Conservation (phyloP, 345 rosid genomes). For the Syzygium grande region DNA sequence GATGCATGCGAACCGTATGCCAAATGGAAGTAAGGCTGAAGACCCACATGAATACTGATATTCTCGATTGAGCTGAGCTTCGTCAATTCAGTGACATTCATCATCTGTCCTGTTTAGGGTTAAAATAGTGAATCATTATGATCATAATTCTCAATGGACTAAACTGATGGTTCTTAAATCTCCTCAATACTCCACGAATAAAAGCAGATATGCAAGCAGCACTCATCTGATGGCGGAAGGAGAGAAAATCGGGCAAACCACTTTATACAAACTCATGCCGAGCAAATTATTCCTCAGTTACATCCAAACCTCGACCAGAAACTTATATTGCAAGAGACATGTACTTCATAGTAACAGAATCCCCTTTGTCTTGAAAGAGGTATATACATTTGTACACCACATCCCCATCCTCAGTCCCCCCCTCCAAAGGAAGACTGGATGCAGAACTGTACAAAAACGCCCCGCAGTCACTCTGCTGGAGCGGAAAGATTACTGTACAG, state of each 20-base stretch:
- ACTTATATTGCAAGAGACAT: neutral
- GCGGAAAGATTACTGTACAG: neutral
- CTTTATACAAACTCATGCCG: neutral
- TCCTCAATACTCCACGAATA: neutral
- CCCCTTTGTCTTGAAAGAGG: neutral
- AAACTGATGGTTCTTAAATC: neutral
- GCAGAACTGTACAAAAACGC: slow-evolving; percentile 20
- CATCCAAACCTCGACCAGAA: neutral
- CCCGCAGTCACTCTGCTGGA: slow-evolving; percentile 7
- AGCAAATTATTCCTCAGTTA: neutral
- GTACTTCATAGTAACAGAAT: neutral
- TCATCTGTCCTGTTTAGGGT: neutral
- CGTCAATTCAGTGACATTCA: neutral
- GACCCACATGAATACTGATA: neutral
- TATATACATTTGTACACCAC: slow-evolving; percentile 10
- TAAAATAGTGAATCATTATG: neutral
- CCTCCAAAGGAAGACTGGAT: neutral
- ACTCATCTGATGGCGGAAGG: neutral
- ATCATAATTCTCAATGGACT: neutral
- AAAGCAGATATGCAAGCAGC: neutral
- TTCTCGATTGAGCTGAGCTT: neutral
- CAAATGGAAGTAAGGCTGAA: neutral
- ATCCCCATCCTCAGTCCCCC: slow-evolving; percentile 1
- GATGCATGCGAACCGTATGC: neutral
- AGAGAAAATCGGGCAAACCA: neutral